Conservation (phyloP, 345 rosid genomes). For the Orychophragmus violaceus region DNA sequence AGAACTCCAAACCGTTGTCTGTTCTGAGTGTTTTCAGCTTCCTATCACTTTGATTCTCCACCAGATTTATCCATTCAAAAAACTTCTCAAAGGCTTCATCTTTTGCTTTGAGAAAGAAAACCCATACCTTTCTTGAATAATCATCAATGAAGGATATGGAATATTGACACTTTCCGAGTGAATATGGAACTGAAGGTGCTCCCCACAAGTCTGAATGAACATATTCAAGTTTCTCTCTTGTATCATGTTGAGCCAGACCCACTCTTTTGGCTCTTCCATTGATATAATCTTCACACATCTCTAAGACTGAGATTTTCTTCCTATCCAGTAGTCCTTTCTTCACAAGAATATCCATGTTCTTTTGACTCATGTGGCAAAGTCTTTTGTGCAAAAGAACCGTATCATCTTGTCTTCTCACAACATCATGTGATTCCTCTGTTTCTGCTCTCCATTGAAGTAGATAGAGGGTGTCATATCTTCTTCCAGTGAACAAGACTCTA, state of each 20-base stretch:
- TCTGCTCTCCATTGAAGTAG: too few relatives aligned
- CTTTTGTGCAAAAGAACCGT: background rate
- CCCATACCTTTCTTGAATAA: background rate
- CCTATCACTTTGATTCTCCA: background rate
- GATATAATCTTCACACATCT: background rate
- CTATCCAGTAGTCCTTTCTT: background rate
- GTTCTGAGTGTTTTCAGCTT: background rate
- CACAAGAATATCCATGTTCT: background rate
- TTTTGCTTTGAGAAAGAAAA: background rate
- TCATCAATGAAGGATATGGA: background rate
- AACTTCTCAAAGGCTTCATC: background rate
- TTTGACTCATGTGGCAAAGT: background rate
- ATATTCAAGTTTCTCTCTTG: background rate
- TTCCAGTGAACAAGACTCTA: too few relatives aligned
- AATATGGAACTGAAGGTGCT: background rate
- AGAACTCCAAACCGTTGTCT: background rate
- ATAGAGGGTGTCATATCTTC: too few relatives aligned
- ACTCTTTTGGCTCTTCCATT: background rate
- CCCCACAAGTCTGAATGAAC: background rate
- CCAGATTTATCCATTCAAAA: background rate
- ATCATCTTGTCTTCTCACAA: too few relatives aligned
- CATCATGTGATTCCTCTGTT: fast-evolving
- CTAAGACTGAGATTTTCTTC: background rate
- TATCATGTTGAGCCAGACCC: too few relatives aligned
- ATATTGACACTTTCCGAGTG: background rate